Evolutionary conservation across 352 stramenopile species (phyloP), one percentile per base, ranked within the genome.

Genomic region (Phytopythium ostracodes): DNA sequence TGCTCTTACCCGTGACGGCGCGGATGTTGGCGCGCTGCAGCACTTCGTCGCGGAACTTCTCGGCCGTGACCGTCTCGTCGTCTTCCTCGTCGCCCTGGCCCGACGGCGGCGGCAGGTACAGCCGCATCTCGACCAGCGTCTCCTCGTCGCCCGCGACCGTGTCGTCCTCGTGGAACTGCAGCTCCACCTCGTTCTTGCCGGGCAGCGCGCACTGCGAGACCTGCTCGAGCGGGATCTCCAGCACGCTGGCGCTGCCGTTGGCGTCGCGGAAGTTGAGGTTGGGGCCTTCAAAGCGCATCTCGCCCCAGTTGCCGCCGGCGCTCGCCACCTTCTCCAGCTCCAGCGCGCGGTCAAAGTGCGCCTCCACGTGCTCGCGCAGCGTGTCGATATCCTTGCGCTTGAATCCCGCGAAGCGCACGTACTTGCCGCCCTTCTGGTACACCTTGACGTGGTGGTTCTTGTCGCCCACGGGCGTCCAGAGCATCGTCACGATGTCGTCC

Each of bases 111-210:
- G 97, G 97, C 65, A 99, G 82, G 63, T 98, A 99, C 46, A 99
- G 87, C 1, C 94, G 85, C 79, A 99, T 98, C 53, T 98, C 92
- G 12, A 99, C 96, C 18, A 98, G 77, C 56, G 88, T 92, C 60
- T 98, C 89, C 68, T 97, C 86, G 70, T 84, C 96, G 12, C 92
- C 91, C 50, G 98, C 95, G n/a, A 98, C 92, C 20, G 94, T 98
- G 72, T 99, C 97, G 60, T 96, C 96, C 76, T 99, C 97, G 70
- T 98, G 87, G 73, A 99, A 99, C 80, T 99, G 98, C 56, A 99
- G 76, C 75, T 99, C 96, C 52, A 99, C 97, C 70, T 99, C 97
- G 75, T 99, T 99, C 59, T 96, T 98, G 53, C 93, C 96, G 0
- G 97, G 97, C 59, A 99, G 69, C 9, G 98, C 97, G 54, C 81